These are phyloP conservation scores for Jackrogersella minutella DNA, from an alignment of 495 filamentous ascomycete species.

Conservation along the genomic window DNA sequence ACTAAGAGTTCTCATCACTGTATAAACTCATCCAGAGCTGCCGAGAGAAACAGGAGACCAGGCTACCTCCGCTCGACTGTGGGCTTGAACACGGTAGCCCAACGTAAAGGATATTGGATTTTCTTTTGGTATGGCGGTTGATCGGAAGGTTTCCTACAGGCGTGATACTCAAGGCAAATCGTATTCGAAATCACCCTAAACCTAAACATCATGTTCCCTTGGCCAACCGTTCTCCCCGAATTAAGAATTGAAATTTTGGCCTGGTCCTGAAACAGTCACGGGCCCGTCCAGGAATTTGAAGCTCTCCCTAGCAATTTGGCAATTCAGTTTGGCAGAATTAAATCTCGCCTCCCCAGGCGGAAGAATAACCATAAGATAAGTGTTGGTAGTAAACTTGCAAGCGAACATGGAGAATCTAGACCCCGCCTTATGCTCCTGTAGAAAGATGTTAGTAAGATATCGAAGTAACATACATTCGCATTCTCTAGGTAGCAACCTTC, in stretches of 20 bases:
- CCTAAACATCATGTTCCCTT: not conserved
- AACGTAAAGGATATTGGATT: not conserved
- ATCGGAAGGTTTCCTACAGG: not conserved
- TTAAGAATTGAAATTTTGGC: conserved; percentile 27
- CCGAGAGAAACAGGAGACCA: not conserved
- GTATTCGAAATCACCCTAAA: not conserved
- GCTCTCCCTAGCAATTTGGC: conserved; percentile 79
- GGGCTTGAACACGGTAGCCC: not conserved
- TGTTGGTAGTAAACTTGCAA: conserved; percentile 92
- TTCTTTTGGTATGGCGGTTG: not conserved
- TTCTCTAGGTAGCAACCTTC: not conserved
- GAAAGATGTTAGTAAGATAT: conserved; percentile 23
- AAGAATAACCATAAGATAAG: conserved; percentile 89
- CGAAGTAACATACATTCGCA: not conserved
- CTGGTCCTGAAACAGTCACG: conserved; percentile 21
- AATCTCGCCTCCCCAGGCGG: conserved; percentile 87
- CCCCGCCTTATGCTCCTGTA: conserved; percentile 61
- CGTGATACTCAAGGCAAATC: not conserved
- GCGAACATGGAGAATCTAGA: conserved; percentile 88
- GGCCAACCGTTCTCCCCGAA: not conserved
- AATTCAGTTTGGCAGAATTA: conserved; percentile 88
- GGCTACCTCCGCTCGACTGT: not conserved
- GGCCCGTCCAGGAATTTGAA: conserved; percentile 69
- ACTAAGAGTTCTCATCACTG: not conserved
- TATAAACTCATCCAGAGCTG: not conserved